Conservation (phyloP, 345 rosid species). For the Cardiospermum halicacabum region DNA sequence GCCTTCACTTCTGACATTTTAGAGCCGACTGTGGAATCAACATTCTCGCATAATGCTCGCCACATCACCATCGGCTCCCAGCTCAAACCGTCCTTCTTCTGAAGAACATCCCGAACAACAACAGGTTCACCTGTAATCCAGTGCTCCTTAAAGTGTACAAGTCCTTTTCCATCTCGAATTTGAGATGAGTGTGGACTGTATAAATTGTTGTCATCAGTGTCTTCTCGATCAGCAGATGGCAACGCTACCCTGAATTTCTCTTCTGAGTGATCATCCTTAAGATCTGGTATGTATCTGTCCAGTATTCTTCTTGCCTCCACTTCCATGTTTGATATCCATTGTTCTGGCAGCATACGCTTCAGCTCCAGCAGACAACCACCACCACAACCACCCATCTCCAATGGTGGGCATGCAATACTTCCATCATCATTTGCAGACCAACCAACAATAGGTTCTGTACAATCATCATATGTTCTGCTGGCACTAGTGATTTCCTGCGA, state of each 20-base stretch:
- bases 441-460: conserved; percentile 16
- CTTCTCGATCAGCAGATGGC: conserved; percentile 61
- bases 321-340: conserved; percentile 49
- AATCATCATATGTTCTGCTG: conserved; percentile 21
- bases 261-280: conserved; percentile 18
- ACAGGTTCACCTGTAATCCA: conserved; percentile 88
- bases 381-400: conserved; percentile 77
- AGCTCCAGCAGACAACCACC: conserved; percentile 52
- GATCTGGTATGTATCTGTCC: conserved; percentile 14
- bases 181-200: conserved; percentile 47
- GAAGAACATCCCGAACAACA: conserved; percentile 56
- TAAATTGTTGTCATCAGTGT: conserved; percentile 51
- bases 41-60: conserved; percentile 70
- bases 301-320: conserved; percentile 33
- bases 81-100: conserved; percentile 56
- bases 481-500: conserved; percentile 15
- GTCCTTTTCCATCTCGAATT: conserved; percentile 32
- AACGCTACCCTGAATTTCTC: conserved; percentile 22
- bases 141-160: conserved; percentile 52
- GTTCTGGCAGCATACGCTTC: conserved; percentile 45
- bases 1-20: conserved; percentile 65
- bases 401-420: conserved; percentile 61
- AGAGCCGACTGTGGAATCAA: conserved; percentile 34
- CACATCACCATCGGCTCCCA: conserved; percentile 99
- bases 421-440: conserved; percentile 53